Base-by-base conservation (phyloP, 164 flowering plant genomes). In the Cinnamomum chago region DNA sequence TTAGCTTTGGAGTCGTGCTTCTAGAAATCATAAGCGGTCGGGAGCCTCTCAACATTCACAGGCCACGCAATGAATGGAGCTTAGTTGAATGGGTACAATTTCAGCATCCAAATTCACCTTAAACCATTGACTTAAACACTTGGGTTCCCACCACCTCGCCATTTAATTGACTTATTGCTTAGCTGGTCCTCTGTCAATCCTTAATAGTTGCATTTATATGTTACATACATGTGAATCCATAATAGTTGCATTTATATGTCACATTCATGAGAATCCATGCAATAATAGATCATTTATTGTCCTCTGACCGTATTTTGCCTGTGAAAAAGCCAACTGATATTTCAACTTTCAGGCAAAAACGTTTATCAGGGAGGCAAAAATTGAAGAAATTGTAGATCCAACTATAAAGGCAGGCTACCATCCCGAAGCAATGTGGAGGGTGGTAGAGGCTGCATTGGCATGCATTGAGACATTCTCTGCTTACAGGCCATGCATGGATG, bases 1-100 rank as follows among this genome's bases (percentile, higher is more conserved):
- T 88, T 51, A 92, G 97, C 89, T 92, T 85, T 67, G 97, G 97
- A 6, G 92, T 90, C 69, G 97, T 90, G 80, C 87, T 92, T 40
- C 85, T 90, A 68, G 94, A 92, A 83, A 91, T 91, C 47, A 78
- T 90, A 50, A 88, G 85, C n/a, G 97, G 92, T 17, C 85, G 92
- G 40, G 97, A 92, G 78, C 97, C 97, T 72, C 92, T 92, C 73
- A 85, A 92, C 83, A 85, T 88, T 74, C 85, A 82, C 70, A 87
- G 90, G 83, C 94, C 92, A 58, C 82, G 90, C 17, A 83, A 79
- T 28, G 97, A 92, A 74, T 90, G 97, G 97, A 91, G 94, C 82
- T 84, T 91, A 81, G 88, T 90, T 30, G 97, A 91, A 89, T 91
- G 94, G 94, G 97, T 92, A 90, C 50, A 17, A 73, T 66, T 27